Percentiles rank a stretch among this genome's conserved stretches.
These are phyloP conservation scores for Globisporangium lucens DNA, from an alignment of 352 stramenopile genomes.

Conservation along the genomic window DNA sequence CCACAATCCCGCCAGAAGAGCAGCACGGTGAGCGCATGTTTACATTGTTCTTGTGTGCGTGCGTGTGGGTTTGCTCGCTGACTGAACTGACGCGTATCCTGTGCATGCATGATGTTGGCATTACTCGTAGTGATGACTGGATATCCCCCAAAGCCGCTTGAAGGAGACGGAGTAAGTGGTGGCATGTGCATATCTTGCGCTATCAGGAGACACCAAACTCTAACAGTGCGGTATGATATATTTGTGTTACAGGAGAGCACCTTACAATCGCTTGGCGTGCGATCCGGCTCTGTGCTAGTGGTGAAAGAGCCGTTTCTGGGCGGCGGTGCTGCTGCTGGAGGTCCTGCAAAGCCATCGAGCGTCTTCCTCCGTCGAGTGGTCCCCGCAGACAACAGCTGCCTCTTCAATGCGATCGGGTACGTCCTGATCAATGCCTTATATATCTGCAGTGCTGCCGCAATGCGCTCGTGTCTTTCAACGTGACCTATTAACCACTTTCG, in stretches of 20 bases:
- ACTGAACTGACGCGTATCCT: neutral
- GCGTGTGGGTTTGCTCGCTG: neutral
- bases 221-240: neutral
- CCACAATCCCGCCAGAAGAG: conserved; percentile 52
- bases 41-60: conserved; percentile 6
- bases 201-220: neutral
- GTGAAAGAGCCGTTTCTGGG: conserved; percentile 54
- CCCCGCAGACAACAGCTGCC: conserved; percentile 82
- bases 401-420: conserved; percentile 86
- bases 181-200: neutral
- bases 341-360: conserved; percentile 24
- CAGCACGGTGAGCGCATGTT: conserved; percentile 44
- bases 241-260: conserved; percentile 31
- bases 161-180: conserved; percentile 50
- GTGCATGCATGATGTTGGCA: neutral
- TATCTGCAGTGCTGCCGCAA: neutral
- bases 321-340: conserved; percentile 3
- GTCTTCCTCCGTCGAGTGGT: conserved; percentile 75
- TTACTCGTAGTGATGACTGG: conserved; percentile 62
- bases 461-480: neutral
- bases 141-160: conserved; percentile 66
- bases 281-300: conserved; percentile 66
- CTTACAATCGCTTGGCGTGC: conserved; percentile 49
- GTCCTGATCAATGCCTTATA: neutral
- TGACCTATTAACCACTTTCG: neutral